Percentiles rank a stretch among this genome's conserved stretches.
Conservation (phyloP, 1,284 basidiomycete genomes). For the Mycosarcoma maydis region DNA sequence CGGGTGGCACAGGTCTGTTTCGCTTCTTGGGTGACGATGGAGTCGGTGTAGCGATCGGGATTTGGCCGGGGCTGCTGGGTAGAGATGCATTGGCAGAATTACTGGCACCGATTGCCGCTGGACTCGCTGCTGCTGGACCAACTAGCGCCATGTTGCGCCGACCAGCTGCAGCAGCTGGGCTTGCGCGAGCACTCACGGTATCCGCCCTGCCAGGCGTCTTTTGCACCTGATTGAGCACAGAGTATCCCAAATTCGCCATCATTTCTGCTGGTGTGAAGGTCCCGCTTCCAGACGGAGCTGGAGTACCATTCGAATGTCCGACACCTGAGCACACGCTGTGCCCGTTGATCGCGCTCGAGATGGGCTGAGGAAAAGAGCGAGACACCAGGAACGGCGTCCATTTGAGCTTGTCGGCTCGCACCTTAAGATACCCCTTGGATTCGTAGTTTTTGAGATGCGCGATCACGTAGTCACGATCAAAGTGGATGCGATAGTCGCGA, state of each 20-base stretch:
- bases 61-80: constrained; percentile 8
- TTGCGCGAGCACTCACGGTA: constrained; percentile 13
- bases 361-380: constrained; percentile 67
- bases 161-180: constrained; percentile 19
- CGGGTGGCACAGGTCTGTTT: constrained; percentile 5
- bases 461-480: constrained; percentile 77
- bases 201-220: constrained; percentile 28
- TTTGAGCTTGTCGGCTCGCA: constrained; percentile 86
- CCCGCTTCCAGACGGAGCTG: constrained; percentile 25
- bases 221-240: constrained; percentile 31
- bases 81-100: neutral
- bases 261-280: constrained; percentile 32
- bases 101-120: neutral
- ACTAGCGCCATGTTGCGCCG: constrained; percentile 1
- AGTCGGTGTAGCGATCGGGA: constrained; percentile 12
- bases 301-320: constrained; percentile 21
- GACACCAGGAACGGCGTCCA: constrained; percentile 92
- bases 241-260: constrained; percentile 45
- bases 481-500: constrained; percentile 79
- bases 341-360: constrained; percentile 8
- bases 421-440: constrained; percentile 80
- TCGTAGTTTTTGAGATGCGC: constrained; percentile 78
- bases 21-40: constrained; percentile 30
- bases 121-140: neutral
- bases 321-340: constrained; percentile 1